Conservation (phyloP, 1,284 basidiomycete genomes). For the Vanrija pseudolonga region DNA sequence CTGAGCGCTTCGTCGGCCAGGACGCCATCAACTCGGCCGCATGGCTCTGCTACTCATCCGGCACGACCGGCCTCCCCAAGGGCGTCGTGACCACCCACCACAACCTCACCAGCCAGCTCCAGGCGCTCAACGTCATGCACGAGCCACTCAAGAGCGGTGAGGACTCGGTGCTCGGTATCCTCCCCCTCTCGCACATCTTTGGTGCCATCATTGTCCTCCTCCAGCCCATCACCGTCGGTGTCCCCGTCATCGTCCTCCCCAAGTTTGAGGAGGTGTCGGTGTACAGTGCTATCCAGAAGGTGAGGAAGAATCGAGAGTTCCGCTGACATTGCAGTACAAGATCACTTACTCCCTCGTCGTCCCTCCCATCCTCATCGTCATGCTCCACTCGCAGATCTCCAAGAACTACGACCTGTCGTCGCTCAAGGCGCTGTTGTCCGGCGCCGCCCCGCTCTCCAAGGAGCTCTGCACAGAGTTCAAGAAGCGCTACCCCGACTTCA, state of each 20-base stretch:
- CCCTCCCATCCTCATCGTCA: constrained; percentile 71
- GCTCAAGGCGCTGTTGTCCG: constrained; percentile 62
- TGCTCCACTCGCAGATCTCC: constrained; percentile 54
- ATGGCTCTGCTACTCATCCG: constrained; percentile 63
- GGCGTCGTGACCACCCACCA: constrained; percentile 59
- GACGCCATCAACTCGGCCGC: constrained; percentile 3
- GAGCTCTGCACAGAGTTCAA: constrained; percentile 31
- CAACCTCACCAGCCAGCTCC: constrained; percentile 55
- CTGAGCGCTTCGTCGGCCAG: constrained; percentile 6
- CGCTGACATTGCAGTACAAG: constrained; percentile 54
- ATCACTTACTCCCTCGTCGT: constrained; percentile 66
- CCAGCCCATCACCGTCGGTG: constrained; percentile 59
- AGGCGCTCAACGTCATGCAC: constrained; percentile 8
- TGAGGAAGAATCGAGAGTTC: constrained; percentile 44
- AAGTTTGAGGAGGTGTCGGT: constrained; percentile 59
- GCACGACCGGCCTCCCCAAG: constrained; percentile 54
- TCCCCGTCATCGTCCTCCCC: constrained; percentile 64
- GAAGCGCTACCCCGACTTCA: constrained; percentile 16
- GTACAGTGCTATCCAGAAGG: constrained; percentile 63
- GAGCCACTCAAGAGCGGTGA: background rate
- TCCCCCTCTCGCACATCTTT: constrained; percentile 21
- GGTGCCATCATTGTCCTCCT: constrained; percentile 52
- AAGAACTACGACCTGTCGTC: constrained; percentile 66
- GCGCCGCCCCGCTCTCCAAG: constrained; percentile 73
- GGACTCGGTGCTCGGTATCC: constrained; percentile 16